These are phyloP conservation scores for Paulownia fortunei DNA, from an alignment of 257 asterid species.

Conservation along the genomic window DNA sequence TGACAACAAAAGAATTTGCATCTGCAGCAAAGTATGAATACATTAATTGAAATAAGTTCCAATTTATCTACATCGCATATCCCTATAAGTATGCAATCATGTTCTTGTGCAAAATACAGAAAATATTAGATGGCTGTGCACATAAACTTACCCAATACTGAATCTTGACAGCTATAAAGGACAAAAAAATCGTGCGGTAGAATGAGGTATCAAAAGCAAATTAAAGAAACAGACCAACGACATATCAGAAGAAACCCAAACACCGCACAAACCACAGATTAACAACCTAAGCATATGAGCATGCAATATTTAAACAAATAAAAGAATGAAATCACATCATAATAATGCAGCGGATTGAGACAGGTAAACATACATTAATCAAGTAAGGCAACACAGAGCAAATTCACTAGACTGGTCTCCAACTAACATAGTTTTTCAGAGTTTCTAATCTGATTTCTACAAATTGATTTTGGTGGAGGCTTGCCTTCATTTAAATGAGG, in stretches of 20 bases:
- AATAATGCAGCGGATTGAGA: neutral
- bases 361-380: neutral
- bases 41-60: neutral
- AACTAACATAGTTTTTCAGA: neutral
- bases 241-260: neutral
- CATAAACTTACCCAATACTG: too few relatives aligned
- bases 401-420: neutral
- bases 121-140: too few relatives aligned
- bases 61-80: neutral
- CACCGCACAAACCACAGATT: neutral
- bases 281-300: neutral
- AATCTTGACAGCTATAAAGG: too few relatives aligned
- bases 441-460: neutral
- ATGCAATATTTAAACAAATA: neutral
- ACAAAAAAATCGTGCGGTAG: too few relatives aligned
- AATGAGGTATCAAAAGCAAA: too few relatives aligned
- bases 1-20: neutral
- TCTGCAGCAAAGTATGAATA: neutral
- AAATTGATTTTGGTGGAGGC: too few relatives aligned
- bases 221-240: neutral
- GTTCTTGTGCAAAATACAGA: too few relatives aligned
- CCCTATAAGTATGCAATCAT: too few relatives aligned
- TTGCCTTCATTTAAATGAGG: too few relatives aligned
- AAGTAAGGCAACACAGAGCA: neutral
- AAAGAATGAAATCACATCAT: neutral